phyloP scores from a whole-genome alignment of 352 stramenopile genomes.

The Pythium aphanidermatum region DNA sequence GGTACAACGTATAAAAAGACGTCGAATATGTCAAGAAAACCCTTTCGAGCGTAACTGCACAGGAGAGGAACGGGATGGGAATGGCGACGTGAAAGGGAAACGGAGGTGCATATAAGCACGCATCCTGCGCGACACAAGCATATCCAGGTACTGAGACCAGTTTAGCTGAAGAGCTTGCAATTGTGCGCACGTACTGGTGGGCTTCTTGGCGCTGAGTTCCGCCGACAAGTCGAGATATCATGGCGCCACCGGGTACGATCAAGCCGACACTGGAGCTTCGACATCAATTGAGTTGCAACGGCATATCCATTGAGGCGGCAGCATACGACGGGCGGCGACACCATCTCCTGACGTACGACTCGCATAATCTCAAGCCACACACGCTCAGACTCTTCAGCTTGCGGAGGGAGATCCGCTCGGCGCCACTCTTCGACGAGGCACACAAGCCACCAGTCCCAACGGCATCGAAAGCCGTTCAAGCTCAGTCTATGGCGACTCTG shows the following conservation, averaged over 20 bases:
- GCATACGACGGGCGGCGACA: constrained; percentile 65
- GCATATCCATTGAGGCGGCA: constrained; percentile 39
- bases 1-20: no score
- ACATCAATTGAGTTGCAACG: constrained; percentile 60
- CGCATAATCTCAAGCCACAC: constrained; percentile 32
- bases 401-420: constrained; percentile 57
- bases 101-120: no score
- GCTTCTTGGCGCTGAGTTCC: no score
- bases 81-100: no score
- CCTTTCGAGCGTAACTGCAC: no score
- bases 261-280: constrained; percentile 63
- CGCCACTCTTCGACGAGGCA: constrained; percentile 34
- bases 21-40: no score
- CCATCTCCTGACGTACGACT: constrained; percentile 64
- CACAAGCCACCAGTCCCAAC: constrained; percentile 14
- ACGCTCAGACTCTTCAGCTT: constrained; percentile 66
- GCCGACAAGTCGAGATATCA: no score
- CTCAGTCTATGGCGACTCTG: neutral
- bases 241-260: constrained; percentile 4
- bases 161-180: no score
- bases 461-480: neutral
- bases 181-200: no score
- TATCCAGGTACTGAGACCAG: no score
- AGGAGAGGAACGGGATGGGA: no score
- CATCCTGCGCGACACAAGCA: no score